Base-by-base conservation (phyloP, 73 alveolate genomes). In the Loxodes magnus region DNA sequence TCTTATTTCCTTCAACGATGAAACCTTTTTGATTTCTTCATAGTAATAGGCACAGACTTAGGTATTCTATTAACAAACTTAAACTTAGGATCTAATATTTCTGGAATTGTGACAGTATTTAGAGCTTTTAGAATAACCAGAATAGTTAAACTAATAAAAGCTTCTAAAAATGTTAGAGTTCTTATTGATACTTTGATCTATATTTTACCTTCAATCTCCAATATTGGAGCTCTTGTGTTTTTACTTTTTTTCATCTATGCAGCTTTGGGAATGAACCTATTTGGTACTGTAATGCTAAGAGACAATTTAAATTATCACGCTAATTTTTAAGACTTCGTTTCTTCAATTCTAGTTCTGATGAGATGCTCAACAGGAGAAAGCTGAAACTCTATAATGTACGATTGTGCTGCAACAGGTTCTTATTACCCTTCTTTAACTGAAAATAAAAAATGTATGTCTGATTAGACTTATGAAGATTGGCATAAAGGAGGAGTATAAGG, bases 231-330 rank as follows among this genome's bases (percentile, higher is more conserved):
- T 16, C 56, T 43, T 4, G 56, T 43, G 5, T 43, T 43, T 43
- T 43, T 43, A 23, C 12, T 43, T 25, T 34, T 56, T 23, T 67
- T 67, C 30, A 67, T 67, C 24, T 67, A 51, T 51, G 60, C 73
- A 3, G 63, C 46, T 19, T 35, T 67, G 4, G 80, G 80, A 4
- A 67, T 67, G 29, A 56, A 57, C 55, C 53, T 67, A 28, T 67
- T 67, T 33, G 38, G 57, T 6, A 24, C 33, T 7, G 67, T 44
- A 3, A 20, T 41, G 55, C 51, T 38, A 19, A 38, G 16, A 19
- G 59, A 42, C 5, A 25, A 23, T n/a, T n/a, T n/a, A n/a, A n/a
- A n/a, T n/a, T n/a, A n/a, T n/a, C n/a, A n/a, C n/a, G n/a, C 64
- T n/a, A 60, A 60, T 26, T 60, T 60, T 44, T 21, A 43, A n/a